Evolutionary conservation across 1,284 basidiomycete genomes (phyloP).

Genomic region (Phlebopus sp.): DNA sequence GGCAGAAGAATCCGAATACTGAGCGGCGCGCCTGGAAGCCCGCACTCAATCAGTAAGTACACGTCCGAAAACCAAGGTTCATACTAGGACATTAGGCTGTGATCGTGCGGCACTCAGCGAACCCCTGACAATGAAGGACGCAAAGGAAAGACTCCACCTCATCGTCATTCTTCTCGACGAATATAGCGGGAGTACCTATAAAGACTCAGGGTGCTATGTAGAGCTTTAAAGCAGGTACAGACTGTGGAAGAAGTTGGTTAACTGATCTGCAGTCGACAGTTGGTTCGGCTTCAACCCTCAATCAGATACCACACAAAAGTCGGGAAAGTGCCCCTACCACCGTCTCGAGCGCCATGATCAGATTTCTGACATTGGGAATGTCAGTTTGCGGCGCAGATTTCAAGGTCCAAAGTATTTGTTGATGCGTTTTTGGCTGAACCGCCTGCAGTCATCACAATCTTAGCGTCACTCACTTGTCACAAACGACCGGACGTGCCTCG

Average conservation of each 20-base stretch:
- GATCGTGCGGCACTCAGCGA: conserved; percentile 5
- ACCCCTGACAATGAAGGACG: background rate
- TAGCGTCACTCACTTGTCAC: background rate
- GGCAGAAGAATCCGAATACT: conserved; percentile 74
- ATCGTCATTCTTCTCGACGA: conserved; percentile 49
- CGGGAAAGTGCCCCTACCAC: conserved; percentile 37
- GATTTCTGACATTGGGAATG: conserved; percentile 26
- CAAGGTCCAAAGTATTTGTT: conserved; percentile 33
- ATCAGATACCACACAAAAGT: conserved; percentile 13
- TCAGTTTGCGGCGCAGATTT: conserved; percentile 28
- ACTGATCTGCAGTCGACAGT: conserved; percentile 51
- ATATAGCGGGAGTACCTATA: conserved; percentile 50
- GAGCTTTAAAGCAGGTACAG: conserved; percentile 20
- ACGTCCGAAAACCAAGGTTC: conserved; percentile 5
- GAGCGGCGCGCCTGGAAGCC: conserved; percentile 54
- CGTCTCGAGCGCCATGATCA: conserved; percentile 38
- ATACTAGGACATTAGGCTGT: conserved; percentile 30
- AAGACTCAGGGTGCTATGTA: conserved; percentile 4
- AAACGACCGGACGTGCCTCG: conserved; percentile 32
- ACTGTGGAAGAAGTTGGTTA: conserved; percentile 66
- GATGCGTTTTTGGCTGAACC: conserved; percentile 39
- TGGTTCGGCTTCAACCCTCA: conserved; percentile 39
- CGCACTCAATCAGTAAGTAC: background rate
- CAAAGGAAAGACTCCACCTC: conserved; percentile 34
- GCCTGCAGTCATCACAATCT: conserved; percentile 30